Percentiles rank a stretch among this genome's conserved stretches.
These are phyloP conservation scores for Fusarium paranaense DNA, from an alignment of 2,329 filamentous ascomycete species.

Conservation along the genomic window DNA sequence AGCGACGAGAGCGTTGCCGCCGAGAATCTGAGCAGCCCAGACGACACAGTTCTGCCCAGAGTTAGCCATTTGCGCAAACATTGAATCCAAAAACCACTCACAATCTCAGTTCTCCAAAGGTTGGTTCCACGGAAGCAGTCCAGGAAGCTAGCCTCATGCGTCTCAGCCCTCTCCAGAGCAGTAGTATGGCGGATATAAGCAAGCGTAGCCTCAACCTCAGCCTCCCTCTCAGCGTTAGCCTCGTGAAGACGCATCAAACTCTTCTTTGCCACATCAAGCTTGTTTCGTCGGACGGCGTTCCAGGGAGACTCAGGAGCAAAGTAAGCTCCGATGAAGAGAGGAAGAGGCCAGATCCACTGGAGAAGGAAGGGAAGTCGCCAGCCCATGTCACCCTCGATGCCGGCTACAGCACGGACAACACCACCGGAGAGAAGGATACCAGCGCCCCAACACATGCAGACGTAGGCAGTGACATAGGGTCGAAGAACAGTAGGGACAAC, in stretches of 20 bases:
- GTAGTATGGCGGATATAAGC: constrained; percentile 33
- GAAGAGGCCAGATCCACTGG: constrained; percentile 50
- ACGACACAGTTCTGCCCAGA: constrained; percentile 48
- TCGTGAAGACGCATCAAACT: constrained; percentile 41
- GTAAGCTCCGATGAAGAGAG: constrained; percentile 43
- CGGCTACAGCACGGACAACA: constrained; percentile 51
- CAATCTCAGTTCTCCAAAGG: constrained; percentile 53
- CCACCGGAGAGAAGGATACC: constrained; percentile 57
- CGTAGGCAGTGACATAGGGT: constrained; percentile 55
- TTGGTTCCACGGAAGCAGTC: constrained; percentile 60
- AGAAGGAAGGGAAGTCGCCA: constrained; percentile 53
- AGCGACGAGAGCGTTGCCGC: constrained; percentile 49
- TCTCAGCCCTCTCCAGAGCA: constrained; percentile 52
- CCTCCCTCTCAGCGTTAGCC: constrained; percentile 37
- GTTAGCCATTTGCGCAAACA: not conserved
- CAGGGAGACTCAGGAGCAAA: constrained; percentile 45
- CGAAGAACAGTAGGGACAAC: constrained; percentile 50
- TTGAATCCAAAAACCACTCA: constrained; percentile 2
- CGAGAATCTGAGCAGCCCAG: constrained; percentile 54
- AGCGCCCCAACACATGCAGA: constrained; percentile 58
- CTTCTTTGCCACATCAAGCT: constrained; percentile 41
- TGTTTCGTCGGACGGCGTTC: constrained; percentile 47
- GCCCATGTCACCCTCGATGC: constrained; percentile 49
- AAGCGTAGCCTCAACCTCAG: constrained; percentile 37
- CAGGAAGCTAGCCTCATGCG: constrained; percentile 49